Evolutionary conservation across 164 flowering plant species (phyloP), one percentile per base, ranked within the genome.

Genomic region (Stephania yunnanensis): DNA sequence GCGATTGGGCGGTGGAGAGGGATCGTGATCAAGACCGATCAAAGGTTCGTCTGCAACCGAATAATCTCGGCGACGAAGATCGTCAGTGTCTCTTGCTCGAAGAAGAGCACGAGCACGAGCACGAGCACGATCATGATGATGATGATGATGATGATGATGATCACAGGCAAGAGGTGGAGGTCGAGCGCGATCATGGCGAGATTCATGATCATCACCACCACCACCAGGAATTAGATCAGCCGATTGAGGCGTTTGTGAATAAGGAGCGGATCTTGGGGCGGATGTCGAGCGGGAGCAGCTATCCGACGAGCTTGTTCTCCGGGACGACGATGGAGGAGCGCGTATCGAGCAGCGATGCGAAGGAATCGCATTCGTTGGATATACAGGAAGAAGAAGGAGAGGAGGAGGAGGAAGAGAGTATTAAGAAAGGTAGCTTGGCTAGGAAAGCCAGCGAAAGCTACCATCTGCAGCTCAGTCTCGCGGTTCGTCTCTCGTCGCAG

Each of bases 261-360:
- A 70, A 80, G 46, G 84, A 78, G n/a, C 71, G 68, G 70, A 50
- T 71, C 48, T 74, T 85, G 6, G 86, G 85, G 30, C 83, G 90
- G 78, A n/a, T 86, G 5, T 91, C 94, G 6, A 87, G 91, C 71
- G 88, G 81, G 45, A 86, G 90, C 67, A 90, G 94, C 73, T 93
- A 80, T 58, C 90, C 87, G 0, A 92, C 90, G 71, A 94, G 95
- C 75, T 79, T 89, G 82, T 87, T 92, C 67, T 90, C 98, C 0
- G 86, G 84, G n/a, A 86, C 87, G 9, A 85, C 90, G 12, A 45
- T 83, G 68, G 92, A 88, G 30, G 90, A 88, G 29, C 84, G 80
- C 64, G 73, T 76, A 9, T 81, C 85, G 11, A 68, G 79, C 66
- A 65, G 78, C 67, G 89, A 82, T 44, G 82, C 74, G 19, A 84